phyloP scores from a whole-genome alignment of 2,329 filamentous ascomycete genomes.

The Cladosporium sp. region DNA sequence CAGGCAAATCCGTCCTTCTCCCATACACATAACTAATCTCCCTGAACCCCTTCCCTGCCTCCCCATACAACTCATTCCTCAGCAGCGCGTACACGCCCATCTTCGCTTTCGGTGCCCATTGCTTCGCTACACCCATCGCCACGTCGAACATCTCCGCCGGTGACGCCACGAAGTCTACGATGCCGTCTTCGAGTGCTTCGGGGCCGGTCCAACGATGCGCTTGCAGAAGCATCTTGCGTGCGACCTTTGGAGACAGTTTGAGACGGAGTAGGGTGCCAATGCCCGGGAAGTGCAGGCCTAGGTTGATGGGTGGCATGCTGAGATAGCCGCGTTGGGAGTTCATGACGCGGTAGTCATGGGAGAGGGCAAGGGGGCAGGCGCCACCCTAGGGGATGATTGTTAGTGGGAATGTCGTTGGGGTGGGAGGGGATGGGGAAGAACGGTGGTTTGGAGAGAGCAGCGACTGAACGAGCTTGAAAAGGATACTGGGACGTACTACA shows the following conservation, averaged over 20 bases:
- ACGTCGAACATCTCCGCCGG: constrained; percentile 53
- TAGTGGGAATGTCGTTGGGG: background rate
- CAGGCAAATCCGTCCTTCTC: constrained; percentile 44
- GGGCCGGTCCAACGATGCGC: constrained; percentile 58
- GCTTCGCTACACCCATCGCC: constrained; percentile 48
- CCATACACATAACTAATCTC: constrained; percentile 58
- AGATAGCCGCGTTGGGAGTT: constrained; percentile 51
- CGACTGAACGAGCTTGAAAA: background rate
- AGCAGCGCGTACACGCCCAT: constrained; percentile 57
- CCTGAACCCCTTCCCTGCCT: constrained; percentile 54
- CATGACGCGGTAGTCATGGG: constrained; percentile 54
- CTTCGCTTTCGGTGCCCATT: constrained; percentile 46
- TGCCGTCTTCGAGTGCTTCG: constrained; percentile 54
- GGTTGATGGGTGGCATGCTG: constrained; percentile 56
- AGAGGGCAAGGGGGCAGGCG: constrained; percentile 50
- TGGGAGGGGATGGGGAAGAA: background rate
- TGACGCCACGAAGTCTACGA: constrained; percentile 55
- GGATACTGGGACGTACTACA: background rate
- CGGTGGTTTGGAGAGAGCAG: background rate
- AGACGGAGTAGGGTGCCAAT: constrained; percentile 56
- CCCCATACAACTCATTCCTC: constrained; percentile 56
- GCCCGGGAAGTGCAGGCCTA: constrained; percentile 59
- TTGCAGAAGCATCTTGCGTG: constrained; percentile 59
- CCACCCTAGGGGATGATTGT: constrained; percentile 34
- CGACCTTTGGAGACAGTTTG: constrained; percentile 55